Evolutionary conservation across 1,284 basidiomycete genomes (phyloP), one percentile per base, ranked within the genome.

Genomic region (Puccinia polysora): DNA sequence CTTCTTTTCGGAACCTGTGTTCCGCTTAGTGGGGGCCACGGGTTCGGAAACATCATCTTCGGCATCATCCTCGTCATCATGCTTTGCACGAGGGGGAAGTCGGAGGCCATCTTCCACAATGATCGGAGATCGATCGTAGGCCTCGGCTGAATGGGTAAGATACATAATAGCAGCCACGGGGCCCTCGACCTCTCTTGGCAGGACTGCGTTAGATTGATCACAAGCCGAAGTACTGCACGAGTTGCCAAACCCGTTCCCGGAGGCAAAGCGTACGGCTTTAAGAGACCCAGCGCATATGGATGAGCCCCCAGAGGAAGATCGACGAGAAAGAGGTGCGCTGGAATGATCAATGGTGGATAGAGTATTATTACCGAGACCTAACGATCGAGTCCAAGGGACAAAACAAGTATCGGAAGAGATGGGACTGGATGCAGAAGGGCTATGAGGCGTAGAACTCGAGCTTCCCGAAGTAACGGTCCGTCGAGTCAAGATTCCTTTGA

Each of bases 101-200:
- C 58, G 30, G 2, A 70, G 38, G 6, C 47, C 43, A 28, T 62
- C 36, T 36, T 70, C 68, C 47, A 70, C 68, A 34, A 70, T 52
- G 32, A 70, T 70, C 0, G 68, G 56, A 30, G 58, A 50, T 18
- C 68, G 23, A 49, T 70, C 68, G 47, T 70, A 70, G 6, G 56
- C 68, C 15, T 70, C 47, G 7, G 68, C 68, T 3, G 68, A 70
- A 45, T 70, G 68, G 7, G 68, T 70, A 25, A 62, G 47, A 50
- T 70, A 70, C 58, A 70, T 62, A n/a, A 69, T 38, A 0, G 68
- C 49, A 40, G 68, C 68, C 5, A 70, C 68, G 5, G 68, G 68
- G 3, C 56, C 47, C 14, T 60, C 68, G 12, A 62, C 4, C 14
- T 69, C 23, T 30, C 53, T 36, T 34, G 55, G 40, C 10, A 49